Evolutionary conservation across 805 yeast genomes (phyloP), one percentile per base, ranked within the genome.

Genomic region (Brettanomyces custersianus): DNA sequence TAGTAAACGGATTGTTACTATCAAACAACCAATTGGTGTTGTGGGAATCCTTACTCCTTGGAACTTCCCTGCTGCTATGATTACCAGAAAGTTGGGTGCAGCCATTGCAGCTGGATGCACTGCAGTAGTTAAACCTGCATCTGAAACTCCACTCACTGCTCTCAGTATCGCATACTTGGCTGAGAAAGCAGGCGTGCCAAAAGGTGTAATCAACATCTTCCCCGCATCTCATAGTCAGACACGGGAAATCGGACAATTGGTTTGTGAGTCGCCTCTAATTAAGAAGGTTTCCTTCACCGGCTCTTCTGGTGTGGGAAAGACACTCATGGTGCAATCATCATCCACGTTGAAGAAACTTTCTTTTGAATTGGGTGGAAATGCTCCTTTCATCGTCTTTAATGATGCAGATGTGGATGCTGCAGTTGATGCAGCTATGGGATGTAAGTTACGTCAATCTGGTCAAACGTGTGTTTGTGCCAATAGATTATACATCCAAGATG

Each of bases 391-490:
- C 38, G 77, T 81, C 3, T 81, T 81, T 54, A 77, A 77, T 36
- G 88, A 80, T 51, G 86, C 85, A 9, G 74, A 79, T 42, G 45
- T 81, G 16, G 80, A 74, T 39, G 59, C 62, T 29, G 90, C 90
- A 0, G 74, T 80, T 12, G 68, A 66, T n/a, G 83, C 76, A 28
- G 72, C 83, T 3, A 54, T 80, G 40, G 74, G 70, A 7, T 70
- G 77, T 42, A 83, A 82, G 55, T 77, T 80, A 60, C 69, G 92
- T 53, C 79, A 80, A 20, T 69, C 80, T 29, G 92, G 92, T 41
- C 92, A 82, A 59, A 80, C 88, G 4, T 83, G 94, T 60, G 80
- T 80, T 28, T 80, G 87, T 54, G 86, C 87, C 31, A 80, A 80
- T 59, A 66, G 88, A 50, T 54, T 81, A 32, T 81, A 68, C 50